phyloP scores from a whole-genome alignment of 169 alveolate species.

The Blepharisma undulans region DNA sequence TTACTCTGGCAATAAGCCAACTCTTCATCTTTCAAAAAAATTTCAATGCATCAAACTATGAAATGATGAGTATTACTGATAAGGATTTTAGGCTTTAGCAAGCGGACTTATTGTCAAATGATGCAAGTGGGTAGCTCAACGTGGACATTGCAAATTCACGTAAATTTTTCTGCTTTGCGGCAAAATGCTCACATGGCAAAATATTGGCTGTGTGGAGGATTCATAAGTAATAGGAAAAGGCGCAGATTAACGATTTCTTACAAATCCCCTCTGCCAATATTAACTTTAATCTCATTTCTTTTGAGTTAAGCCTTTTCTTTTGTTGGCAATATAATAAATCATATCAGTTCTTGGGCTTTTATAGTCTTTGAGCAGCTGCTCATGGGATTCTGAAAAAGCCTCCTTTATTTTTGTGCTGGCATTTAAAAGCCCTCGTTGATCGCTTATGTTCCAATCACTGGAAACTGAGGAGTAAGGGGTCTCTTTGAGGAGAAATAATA shows the following conservation, averaged over 20 bases:
- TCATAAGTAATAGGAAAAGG: slow-evolving; percentile 27
- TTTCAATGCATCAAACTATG: no score
- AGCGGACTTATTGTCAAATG: not conserved
- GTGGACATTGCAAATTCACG: not conserved
- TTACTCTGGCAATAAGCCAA: no score
- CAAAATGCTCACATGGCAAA: not conserved
- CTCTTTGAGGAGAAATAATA: not conserved
- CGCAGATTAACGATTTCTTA: not conserved
- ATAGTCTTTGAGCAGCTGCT: not conserved
- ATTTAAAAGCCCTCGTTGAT: not conserved
- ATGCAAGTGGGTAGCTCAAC: slow-evolving; percentile 3
- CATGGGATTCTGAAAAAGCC: not conserved
- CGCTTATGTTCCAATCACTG: not conserved
- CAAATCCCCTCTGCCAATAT: not conserved
- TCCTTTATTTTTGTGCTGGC: not conserved
- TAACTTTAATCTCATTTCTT: not conserved
- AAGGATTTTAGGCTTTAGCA: not conserved
- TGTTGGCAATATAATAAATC: not conserved
- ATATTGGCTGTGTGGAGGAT: not conserved
- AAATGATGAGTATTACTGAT: not conserved
- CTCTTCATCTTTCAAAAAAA: no score
- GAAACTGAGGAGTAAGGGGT: not conserved
- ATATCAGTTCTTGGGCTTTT: not conserved
- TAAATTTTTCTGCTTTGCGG: not conserved
- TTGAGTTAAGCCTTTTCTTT: not conserved